Percentiles rank a stretch among this genome's conserved stretches.
phyloP scores from a whole-genome alignment of 2,329 filamentous ascomycete species.

The Talaromyces sp. region DNA sequence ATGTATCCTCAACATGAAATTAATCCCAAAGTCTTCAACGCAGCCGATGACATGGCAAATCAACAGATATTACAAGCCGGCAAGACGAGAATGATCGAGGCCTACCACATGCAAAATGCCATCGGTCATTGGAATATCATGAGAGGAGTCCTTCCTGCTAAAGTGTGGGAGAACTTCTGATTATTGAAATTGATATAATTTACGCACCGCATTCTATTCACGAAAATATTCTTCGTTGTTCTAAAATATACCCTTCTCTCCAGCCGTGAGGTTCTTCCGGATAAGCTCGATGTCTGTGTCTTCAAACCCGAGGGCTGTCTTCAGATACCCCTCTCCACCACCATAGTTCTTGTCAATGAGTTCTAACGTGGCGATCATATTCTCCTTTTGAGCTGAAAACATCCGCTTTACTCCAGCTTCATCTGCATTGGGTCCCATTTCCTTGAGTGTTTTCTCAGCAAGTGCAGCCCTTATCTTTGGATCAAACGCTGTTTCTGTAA shows the following conservation, averaged over 20 bases:
- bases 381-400: slow-evolving; percentile 43
- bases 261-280: slow-evolving; percentile 46
- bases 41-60: slow-evolving; percentile 42
- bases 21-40: slow-evolving; percentile 34
- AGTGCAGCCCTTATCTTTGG: slow-evolving; percentile 48
- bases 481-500: slow-evolving; percentile 26
- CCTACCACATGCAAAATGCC: slow-evolving; percentile 72
- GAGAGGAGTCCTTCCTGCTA: slow-evolving; percentile 71
- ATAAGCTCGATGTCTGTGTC: slow-evolving; percentile 49
- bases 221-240: slow-evolving; percentile 2
- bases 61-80: slow-evolving; percentile 36
- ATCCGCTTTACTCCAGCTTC: slow-evolving; percentile 44
- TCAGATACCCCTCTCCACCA: slow-evolving; percentile 60
- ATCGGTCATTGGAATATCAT: slow-evolving; percentile 88
- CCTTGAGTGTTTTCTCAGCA: slow-evolving; percentile 32
- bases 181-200: background rate
- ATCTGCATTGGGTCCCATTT: slow-evolving; percentile 46
- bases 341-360: slow-evolving; percentile 59
- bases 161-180: slow-evolving; percentile 85
- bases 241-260: slow-evolving; percentile 17
- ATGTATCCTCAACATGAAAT: slow-evolving; percentile 71
- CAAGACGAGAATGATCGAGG: slow-evolving; percentile 62
- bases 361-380: slow-evolving; percentile 48
- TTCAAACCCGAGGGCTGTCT: slow-evolving; percentile 54
- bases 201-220: background rate